These are phyloP conservation scores for Ustilago hordei DNA, from an alignment of 1,284 basidiomycete species.

Conservation along the genomic window DNA sequence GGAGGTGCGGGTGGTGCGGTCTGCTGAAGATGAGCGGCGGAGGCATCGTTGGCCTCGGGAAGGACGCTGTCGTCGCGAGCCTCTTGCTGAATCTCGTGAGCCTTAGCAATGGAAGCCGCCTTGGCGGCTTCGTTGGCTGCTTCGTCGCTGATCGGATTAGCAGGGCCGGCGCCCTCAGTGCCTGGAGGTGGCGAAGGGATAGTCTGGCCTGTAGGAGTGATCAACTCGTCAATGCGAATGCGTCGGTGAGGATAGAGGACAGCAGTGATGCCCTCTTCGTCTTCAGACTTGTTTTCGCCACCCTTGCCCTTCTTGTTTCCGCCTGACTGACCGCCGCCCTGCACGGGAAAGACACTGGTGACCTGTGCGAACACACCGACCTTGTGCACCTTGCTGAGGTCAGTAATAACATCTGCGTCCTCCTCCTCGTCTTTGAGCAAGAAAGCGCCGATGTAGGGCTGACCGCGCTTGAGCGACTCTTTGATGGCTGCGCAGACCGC, in stretches of 20 bases:
- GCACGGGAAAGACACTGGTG: conserved; percentile 83
- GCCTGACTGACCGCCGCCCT: conserved; percentile 48
- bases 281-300: conserved; percentile 80
- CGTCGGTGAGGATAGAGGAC: conserved; percentile 95
- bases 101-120: conserved; percentile 40
- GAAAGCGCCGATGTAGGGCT: conserved; percentile 98
- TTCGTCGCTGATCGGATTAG: conserved; percentile 53
- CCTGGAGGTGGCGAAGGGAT: conserved; percentile 53
- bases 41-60: conserved; percentile 51
- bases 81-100: conserved; percentile 56
- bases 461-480: conserved; percentile 95
- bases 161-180: conserved; percentile 48
- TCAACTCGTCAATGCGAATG: conserved; percentile 87
- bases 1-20: conserved; percentile 31
- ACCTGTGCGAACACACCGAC: conserved; percentile 98
- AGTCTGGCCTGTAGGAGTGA: conserved; percentile 56
- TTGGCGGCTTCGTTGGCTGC: conserved; percentile 52
- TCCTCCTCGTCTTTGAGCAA: conserved; percentile 93
- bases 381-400: conserved; percentile 86
- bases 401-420: conserved; percentile 92
- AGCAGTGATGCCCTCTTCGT: conserved; percentile 86
- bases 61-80: conserved; percentile 46
- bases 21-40: conserved; percentile 34
- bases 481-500: conserved; percentile 93
- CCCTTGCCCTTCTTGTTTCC: conserved; percentile 70